Evolutionary conservation across 2,329 filamentous ascomycete genomes (phyloP).

Genomic region (Fusarium sambucinum): DNA sequence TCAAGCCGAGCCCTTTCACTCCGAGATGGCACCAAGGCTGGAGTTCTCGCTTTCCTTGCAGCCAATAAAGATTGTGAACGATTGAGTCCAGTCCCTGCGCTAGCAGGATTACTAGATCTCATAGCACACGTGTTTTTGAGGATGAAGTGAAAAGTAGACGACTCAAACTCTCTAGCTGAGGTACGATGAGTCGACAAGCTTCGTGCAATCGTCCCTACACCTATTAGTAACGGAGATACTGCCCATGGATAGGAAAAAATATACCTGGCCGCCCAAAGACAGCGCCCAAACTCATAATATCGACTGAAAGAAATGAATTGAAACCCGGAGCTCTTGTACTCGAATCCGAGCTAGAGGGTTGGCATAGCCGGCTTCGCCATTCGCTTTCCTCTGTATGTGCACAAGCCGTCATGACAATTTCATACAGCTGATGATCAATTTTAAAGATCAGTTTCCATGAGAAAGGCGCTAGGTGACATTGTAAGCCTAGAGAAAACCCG

Average conservation of each 20-base stretch:
- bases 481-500: slow-evolving; percentile 70
- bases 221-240: slow-evolving; percentile 14
- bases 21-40: slow-evolving; percentile 79
- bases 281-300: slow-evolving; percentile 79
- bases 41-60: slow-evolving; percentile 72
- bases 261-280: slow-evolving; percentile 79
- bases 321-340: slow-evolving; percentile 61
- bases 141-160: slow-evolving; percentile 79
- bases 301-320: slow-evolving; percentile 74
- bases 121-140: slow-evolving; percentile 85
- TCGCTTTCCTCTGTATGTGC: slow-evolving; percentile 81
- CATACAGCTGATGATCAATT: slow-evolving; percentile 79
- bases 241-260: slow-evolving; percentile 9
- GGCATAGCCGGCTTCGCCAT: slow-evolving; percentile 79
- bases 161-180: slow-evolving; percentile 77
- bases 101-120: slow-evolving; percentile 62
- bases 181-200: slow-evolving; percentile 83
- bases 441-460: slow-evolving; percentile 95
- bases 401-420: slow-evolving; percentile 89
- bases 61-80: slow-evolving; percentile 84
- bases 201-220: slow-evolving; percentile 69
- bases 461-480: slow-evolving; percentile 86
- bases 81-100: slow-evolving; percentile 68
- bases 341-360: slow-evolving; percentile 62
- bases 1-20: slow-evolving; percentile 84